Conservation (phyloP, 2,329 filamentous ascomycete species). For the Emergomyces orientalis region DNA sequence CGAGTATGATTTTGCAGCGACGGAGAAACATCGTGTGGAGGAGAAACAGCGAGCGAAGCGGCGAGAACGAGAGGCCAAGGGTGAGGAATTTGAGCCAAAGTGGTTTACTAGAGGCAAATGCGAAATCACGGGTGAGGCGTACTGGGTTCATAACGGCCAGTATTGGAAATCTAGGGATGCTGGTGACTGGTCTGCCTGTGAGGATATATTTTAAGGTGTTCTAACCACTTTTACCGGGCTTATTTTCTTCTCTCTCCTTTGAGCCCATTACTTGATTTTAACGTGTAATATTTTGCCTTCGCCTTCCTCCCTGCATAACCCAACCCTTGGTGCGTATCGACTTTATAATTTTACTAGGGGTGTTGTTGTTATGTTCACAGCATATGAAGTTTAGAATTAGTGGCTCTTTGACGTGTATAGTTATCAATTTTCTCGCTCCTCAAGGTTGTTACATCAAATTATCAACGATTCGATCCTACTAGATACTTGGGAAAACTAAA, state of each 20-base stretch:
- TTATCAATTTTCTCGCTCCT: not conserved
- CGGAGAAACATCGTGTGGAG: slow-evolving; percentile 89
- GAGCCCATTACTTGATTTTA: not conserved
- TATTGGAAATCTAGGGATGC: slow-evolving; percentile 69
- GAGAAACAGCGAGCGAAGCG: slow-evolving; percentile 77
- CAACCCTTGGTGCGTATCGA: not conserved
- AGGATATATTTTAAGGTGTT: slow-evolving; percentile 58
- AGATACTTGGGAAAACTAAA: too few relatives aligned
- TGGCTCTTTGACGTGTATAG: not conserved
- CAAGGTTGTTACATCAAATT: not conserved
- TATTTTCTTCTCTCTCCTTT: not conserved
- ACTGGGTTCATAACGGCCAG: slow-evolving; percentile 78
- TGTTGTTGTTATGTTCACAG: not conserved
- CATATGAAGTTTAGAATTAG: not conserved
- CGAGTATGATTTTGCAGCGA: slow-evolving; percentile 86
- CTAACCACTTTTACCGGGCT: not conserved
- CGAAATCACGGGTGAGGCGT: slow-evolving; percentile 74
- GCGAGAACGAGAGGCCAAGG: slow-evolving; percentile 60
- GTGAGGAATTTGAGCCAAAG: slow-evolving; percentile 71
- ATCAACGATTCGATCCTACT: too few relatives aligned
- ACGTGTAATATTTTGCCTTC: not conserved
- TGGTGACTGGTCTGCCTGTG: slow-evolving; percentile 59
- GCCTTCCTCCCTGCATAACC: too few relatives aligned
- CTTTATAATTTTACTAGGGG: not conserved
- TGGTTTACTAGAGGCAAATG: slow-evolving; percentile 74